Conservation (phyloP, 2,329 filamentous ascomycete genomes). For the Paecilomyces dactylethromorphus region DNA sequence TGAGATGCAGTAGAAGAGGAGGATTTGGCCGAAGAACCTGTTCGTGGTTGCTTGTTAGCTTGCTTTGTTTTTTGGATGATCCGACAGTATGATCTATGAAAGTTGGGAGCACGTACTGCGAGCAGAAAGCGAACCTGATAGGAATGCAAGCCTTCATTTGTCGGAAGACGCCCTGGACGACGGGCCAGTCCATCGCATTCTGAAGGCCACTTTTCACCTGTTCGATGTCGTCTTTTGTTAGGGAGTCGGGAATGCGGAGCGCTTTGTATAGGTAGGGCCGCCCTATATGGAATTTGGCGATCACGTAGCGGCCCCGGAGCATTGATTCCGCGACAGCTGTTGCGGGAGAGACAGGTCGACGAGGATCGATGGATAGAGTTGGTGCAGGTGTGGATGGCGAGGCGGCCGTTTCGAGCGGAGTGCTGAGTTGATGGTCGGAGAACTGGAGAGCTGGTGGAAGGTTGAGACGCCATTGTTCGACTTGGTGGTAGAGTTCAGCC, state of each 20-base stretch:
- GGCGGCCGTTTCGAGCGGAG: slow-evolving; percentile 10
- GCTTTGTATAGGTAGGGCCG: slow-evolving; percentile 38
- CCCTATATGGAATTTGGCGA: slow-evolving; percentile 35
- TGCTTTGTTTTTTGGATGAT: too few relatives aligned
- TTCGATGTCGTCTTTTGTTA: slow-evolving; percentile 34
- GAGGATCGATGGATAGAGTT: slow-evolving; percentile 8
- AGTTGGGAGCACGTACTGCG: slow-evolving; percentile 20
- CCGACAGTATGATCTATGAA: too few relatives aligned
- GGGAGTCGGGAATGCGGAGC: slow-evolving; percentile 27
- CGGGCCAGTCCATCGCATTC: slow-evolving; percentile 37
- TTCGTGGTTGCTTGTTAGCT: not conserved
- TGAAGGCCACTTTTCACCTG: slow-evolving; percentile 32
- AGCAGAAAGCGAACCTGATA: slow-evolving; percentile 36
- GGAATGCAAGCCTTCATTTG: slow-evolving; percentile 38
- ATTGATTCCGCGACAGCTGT: slow-evolving; percentile 30
- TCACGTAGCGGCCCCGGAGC: slow-evolving; percentile 30
- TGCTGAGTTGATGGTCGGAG: slow-evolving; percentile 22
- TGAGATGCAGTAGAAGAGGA: slow-evolving; percentile 36
- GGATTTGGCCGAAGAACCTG: slow-evolving; percentile 37
- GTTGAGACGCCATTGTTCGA: slow-evolving; percentile 50
- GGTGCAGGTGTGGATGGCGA: slow-evolving; percentile 14
- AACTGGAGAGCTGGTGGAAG: slow-evolving; percentile 45
- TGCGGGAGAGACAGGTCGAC: slow-evolving; percentile 24
- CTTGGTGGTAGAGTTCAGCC: slow-evolving; percentile 48
- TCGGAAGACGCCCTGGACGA: slow-evolving; percentile 31